Evolutionary conservation across 495 filamentous ascomycete genomes (phyloP), one percentile per base, ranked within the genome.

Genomic region (Poronia punctata): DNA sequence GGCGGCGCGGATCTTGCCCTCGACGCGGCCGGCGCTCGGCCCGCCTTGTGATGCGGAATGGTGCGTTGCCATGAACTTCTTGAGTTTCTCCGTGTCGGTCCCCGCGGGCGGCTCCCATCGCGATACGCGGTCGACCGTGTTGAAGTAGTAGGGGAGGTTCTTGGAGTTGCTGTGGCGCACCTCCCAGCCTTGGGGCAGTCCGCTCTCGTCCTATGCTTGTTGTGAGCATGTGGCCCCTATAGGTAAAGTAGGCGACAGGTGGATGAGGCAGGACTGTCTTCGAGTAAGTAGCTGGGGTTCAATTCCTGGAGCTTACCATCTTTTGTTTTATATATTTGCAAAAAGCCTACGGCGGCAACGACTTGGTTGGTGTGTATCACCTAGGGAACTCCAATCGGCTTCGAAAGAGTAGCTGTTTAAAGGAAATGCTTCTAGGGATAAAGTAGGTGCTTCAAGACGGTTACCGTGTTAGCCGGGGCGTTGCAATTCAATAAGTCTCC

Each of bases 121-220:
- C 35, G 92, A 97, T 50, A 82, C 78, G 54, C 85, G 87, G 33
- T 84, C 84, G 19, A 60, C 60, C 18, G 82, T 62, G 65, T 94
- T 92, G 82, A 94, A 97, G 67, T 96, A 98, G 70, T 98, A 98
- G 24, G 92, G 92, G 11, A 97, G 84, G 63, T 92, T 93, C 68
- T 95, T 97, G 61, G 86, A 89, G 67, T 94, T 90, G 59, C 85
- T 93, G 66, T 90, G 86, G 52, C 88, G 86, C 55, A 97, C 86
- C 65, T 95, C 88, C 92, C 92, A 96, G 57, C 78, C 73, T 4
- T 75, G 56, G 30, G 92, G 92, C 38, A 98, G 79, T 56, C 92
- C 92, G 50, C 84, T 80, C 29, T 87, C 83, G 50, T 71, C 62
- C 74, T 80, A 41, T 33, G 40, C 20, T 23, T 9, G 21, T 15